Evolutionary conservation across 345 rosid species (phyloP).

Genomic region (Litchi chinensis): DNA sequence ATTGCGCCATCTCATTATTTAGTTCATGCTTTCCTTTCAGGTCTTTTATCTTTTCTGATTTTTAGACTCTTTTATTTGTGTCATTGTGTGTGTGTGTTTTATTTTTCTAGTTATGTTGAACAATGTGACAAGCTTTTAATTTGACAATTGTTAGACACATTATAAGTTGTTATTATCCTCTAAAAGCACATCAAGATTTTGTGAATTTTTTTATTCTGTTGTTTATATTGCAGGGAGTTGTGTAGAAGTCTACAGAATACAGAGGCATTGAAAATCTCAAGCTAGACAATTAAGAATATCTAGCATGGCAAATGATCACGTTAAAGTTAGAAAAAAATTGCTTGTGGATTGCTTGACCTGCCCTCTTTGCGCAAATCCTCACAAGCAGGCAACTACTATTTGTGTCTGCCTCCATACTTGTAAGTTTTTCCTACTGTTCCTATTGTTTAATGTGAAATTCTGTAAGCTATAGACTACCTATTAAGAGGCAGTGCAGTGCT

Average conservation of each 20-base stretch:
- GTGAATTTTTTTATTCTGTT: not conserved
- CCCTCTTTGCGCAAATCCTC: constrained; percentile 1
- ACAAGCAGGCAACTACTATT: not conserved
- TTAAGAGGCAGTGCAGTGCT: not conserved
- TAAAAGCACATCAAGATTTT: not conserved
- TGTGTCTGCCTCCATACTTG: constrained; percentile 10
- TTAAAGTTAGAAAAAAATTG: not conserved
- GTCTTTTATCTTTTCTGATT: no score
- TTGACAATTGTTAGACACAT: not conserved
- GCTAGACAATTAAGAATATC: not conserved
- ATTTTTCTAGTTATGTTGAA: not conserved
- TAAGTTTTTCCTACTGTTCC: not conserved
- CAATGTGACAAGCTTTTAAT: not conserved
- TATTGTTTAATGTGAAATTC: not conserved
- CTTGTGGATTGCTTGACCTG: constrained; percentile 9
- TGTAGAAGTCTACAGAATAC: not conserved
- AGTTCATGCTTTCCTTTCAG: no score
- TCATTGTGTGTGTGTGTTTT: not conserved
- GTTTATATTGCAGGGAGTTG: not conserved
- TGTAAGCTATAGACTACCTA: not conserved
- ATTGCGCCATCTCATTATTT: not conserved
- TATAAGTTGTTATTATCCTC: not conserved
- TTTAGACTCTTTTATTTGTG: not conserved
- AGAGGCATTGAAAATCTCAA: not conserved
- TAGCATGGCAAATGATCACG: constrained; percentile 1